These are phyloP conservation scores for Fusarium brevicatenulatum DNA, from an alignment of 2,329 filamentous ascomycete genomes.

Conservation along the genomic window DNA sequence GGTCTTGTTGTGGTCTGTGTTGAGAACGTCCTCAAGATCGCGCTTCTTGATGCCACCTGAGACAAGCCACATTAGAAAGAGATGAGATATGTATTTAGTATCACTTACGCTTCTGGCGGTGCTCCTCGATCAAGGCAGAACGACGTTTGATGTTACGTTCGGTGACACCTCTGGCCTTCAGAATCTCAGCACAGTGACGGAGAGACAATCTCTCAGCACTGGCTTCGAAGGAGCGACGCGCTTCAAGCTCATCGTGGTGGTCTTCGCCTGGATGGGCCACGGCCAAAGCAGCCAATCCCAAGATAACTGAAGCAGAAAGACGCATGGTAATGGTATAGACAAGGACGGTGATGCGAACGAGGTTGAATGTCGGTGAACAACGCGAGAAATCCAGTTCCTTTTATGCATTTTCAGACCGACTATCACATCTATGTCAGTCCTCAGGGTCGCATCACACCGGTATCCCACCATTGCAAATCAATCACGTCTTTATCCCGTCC, in stretches of 20 bases:
- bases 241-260: conserved; percentile 1
- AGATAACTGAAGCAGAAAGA: neutral
- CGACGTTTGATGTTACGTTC: conserved; percentile 57
- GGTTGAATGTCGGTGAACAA: neutral
- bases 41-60: conserved; percentile 42
- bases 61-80: neutral
- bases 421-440: neutral
- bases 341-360: neutral
- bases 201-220: conserved; percentile 47
- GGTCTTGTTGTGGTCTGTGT: conserved; percentile 52
- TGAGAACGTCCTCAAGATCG: conserved; percentile 48
- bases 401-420: neutral
- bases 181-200: conserved; percentile 56
- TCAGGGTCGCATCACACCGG: neutral
- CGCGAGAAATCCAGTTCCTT: neutral
- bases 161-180: conserved; percentile 58
- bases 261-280: conserved; percentile 6
- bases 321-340: neutral
- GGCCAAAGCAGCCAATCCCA: neutral
- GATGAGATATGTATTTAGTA: rapidly evolving
- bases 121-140: conserved; percentile 51
- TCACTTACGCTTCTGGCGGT: conserved; percentile 51
- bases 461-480: neutral
- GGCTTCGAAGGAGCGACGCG: neutral
- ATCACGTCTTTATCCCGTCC: neutral